Percentiles rank a stretch among this genome's conserved stretches.
Evolutionary conservation across 2,329 filamentous ascomycete species (phyloP).

Genomic region (Trichoderma pleuroti): DNA sequence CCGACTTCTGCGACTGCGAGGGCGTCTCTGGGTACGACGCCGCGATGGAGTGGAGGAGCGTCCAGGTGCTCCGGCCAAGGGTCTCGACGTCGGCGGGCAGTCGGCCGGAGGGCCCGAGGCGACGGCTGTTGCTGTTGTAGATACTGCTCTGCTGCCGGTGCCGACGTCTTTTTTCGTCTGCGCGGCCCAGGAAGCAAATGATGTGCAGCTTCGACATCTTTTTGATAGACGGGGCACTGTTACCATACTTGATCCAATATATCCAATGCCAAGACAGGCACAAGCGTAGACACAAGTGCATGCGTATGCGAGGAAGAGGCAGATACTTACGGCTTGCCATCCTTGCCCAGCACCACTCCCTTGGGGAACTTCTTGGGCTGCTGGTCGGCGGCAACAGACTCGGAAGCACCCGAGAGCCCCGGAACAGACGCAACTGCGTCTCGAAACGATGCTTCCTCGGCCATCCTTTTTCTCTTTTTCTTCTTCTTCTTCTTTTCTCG

Average conservation of each 20-base stretch:
- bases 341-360: conserved; percentile 70
- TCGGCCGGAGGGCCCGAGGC: conserved; percentile 50
- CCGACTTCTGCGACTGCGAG: conserved; percentile 63
- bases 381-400: conserved; percentile 27
- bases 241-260: not conserved
- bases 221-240: not conserved
- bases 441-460: conserved; percentile 35
- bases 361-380: conserved; percentile 59
- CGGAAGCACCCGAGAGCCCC: conserved; percentile 21
- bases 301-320: not conserved
- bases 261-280: not conserved
- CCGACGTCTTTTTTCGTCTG: conserved; percentile 24
- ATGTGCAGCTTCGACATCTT: conserved; percentile 36
- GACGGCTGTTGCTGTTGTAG: conserved; percentile 30
- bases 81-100: conserved; percentile 85
- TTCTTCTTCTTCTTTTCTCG: conserved; percentile 19
- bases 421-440: conserved; percentile 24
- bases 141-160: conserved; percentile 16
- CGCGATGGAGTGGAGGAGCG: conserved; percentile 85
- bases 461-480: conserved; percentile 36
- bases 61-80: conserved; percentile 88
- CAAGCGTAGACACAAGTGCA: not conserved
- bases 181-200: conserved; percentile 30
- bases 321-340: conserved; percentile 74
- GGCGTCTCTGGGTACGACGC: conserved; percentile 77